Percentiles rank a stretch among this genome's conserved stretches.
Evolutionary conservation across 257 asterid genomes (phyloP).

Genomic region (Solanum infundibuliforme): DNA sequence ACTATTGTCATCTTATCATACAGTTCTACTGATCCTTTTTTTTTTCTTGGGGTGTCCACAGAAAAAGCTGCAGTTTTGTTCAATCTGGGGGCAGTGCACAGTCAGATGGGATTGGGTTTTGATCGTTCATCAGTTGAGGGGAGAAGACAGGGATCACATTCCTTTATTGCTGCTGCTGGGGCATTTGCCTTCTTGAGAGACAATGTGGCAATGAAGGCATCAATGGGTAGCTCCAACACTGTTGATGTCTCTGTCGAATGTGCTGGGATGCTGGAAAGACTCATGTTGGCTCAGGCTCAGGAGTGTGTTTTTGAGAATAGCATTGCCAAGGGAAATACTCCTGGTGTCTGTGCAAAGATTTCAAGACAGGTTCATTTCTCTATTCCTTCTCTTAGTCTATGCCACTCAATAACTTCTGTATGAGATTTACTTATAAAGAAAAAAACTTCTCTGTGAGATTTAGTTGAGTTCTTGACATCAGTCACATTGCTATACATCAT

Average conservation of each 20-base stretch:
- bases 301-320: conserved; percentile 95
- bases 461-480: neutral
- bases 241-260: conserved; percentile 83
- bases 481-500: neutral
- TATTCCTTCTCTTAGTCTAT: neutral
- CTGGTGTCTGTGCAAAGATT: conserved; percentile 86
- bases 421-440: neutral
- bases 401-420: neutral
- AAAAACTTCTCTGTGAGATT: neutral
- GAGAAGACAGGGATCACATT: conserved; percentile 85
- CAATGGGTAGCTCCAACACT: conserved; percentile 71
- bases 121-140: conserved; percentile 90
- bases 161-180: conserved; percentile 92
- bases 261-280: conserved; percentile 90
- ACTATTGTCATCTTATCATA: neutral
- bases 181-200: conserved; percentile 84
- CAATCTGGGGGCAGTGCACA: conserved; percentile 87
- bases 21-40: neutral
- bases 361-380: conserved; percentile 68
- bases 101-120: conserved; percentile 87
- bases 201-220: conserved; percentile 80
- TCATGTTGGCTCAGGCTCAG: conserved; percentile 98
- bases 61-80: conserved; percentile 97
- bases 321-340: conserved; percentile 87
- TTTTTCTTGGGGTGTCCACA: neutral